Conservation (phyloP, 2,329 filamentous ascomycete genomes). For the Exserohilum rostratum region DNA sequence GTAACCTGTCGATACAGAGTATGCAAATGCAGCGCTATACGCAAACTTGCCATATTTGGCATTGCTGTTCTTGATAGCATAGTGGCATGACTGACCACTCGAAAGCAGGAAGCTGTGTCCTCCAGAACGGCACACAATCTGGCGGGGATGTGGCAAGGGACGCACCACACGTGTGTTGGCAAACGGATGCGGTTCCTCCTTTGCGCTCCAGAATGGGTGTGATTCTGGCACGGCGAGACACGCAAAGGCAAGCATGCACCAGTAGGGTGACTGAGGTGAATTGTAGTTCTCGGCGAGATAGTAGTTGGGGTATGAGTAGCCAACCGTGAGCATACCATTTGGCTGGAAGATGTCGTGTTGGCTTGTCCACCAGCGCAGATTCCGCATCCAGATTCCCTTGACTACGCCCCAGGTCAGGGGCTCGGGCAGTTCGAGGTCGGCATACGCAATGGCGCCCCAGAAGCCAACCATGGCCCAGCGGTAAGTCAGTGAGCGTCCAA, state of each 20-base stretch:
- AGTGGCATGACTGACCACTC: conserved; percentile 80
- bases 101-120: conserved; percentile 74
- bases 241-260: conserved; percentile 80
- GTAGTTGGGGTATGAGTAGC: conserved; percentile 80
- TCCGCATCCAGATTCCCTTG: conserved; percentile 74
- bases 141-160: conserved; percentile 69
- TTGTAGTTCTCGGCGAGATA: conserved; percentile 86
- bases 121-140: conserved; percentile 74
- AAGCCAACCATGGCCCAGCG: conserved; percentile 87
- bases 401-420: conserved; percentile 80
- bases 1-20: conserved; percentile 76
- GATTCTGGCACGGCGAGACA: conserved; percentile 70
- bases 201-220: conserved; percentile 76
- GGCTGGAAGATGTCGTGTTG: conserved; percentile 76
- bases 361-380: conserved; percentile 80
- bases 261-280: conserved; percentile 74
- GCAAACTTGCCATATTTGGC: conserved; percentile 82
- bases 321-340: conserved; percentile 75
- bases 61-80: conserved; percentile 80
- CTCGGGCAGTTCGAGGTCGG: conserved; percentile 72
- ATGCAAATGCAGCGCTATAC: conserved; percentile 76
- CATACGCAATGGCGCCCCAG: conserved; percentile 79
- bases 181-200: conserved; percentile 67
- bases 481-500: conserved; percentile 78
- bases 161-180: conserved; percentile 64